phyloP scores from a whole-genome alignment of 768 basidiomycete genomes.

The Amyloporia xantha region DNA sequence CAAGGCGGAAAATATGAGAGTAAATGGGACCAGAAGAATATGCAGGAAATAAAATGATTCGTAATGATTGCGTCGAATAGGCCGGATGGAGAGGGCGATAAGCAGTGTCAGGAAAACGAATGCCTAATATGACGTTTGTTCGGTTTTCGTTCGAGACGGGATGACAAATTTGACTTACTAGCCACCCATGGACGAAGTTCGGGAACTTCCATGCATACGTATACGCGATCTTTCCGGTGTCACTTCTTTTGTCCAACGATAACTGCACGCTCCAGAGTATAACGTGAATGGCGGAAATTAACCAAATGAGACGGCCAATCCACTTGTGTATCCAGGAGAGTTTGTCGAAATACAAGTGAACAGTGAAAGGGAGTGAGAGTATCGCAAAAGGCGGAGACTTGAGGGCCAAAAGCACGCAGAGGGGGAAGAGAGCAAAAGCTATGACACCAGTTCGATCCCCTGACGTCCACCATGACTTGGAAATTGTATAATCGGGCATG shows the following conservation, averaged over 20 bases:
- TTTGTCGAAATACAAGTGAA: slow-evolving; percentile 71
- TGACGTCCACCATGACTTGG: slow-evolving; percentile 66
- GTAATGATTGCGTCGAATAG: slow-evolving; percentile 47
- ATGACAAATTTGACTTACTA: slow-evolving; percentile 30
- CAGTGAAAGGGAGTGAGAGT: slow-evolving; percentile 54
- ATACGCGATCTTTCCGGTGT: slow-evolving; percentile 37
- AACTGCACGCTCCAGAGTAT: slow-evolving; percentile 67
- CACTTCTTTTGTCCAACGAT: slow-evolving; percentile 38
- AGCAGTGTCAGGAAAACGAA: slow-evolving; percentile 49
- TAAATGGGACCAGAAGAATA: slow-evolving; percentile 54
- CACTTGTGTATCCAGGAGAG: slow-evolving; percentile 66
- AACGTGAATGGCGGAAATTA: slow-evolving; percentile 53
- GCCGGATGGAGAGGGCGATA: slow-evolving; percentile 41
- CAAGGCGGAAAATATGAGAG: slow-evolving; percentile 51
- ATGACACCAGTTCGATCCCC: slow-evolving; percentile 63
- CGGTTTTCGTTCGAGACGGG: too few species aligned
- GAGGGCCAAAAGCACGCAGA: slow-evolving; percentile 64
- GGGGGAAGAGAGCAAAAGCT: slow-evolving; percentile 64
- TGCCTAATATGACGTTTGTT: too few species aligned
- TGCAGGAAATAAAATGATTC: slow-evolving; percentile 65
- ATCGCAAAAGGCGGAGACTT: slow-evolving; percentile 69
- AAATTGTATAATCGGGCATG: slow-evolving; percentile 52
- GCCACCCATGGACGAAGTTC: slow-evolving; percentile 59
- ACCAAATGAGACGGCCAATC: slow-evolving; percentile 65
- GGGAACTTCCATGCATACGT: slow-evolving; percentile 50